Conservation (phyloP, 2,329 filamentous ascomycete genomes). For the Lasiodiplodia theobromae region DNA sequence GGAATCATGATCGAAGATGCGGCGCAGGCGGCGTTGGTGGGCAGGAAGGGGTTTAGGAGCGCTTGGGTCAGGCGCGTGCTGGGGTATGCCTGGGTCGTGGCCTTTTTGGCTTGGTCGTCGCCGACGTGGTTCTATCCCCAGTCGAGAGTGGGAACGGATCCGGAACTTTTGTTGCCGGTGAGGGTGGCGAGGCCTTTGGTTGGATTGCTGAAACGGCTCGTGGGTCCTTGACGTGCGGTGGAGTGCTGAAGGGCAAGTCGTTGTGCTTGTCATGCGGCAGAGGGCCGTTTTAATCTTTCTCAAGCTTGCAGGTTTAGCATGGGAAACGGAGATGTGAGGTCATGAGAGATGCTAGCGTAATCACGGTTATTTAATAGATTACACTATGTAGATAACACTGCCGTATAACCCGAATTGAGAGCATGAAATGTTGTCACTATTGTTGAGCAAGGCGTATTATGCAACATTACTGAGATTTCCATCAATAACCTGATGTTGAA, state of each 20-base stretch:
- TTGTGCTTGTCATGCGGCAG: too few species aligned
- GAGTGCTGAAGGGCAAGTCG: background rate
- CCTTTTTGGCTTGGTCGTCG: background rate
- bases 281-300: too few species aligned
- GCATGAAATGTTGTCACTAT: too few species aligned
- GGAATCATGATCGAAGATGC: background rate
- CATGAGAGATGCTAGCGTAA: background rate
- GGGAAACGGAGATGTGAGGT: background rate
- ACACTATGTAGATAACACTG: too few species aligned
- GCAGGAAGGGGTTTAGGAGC: background rate
- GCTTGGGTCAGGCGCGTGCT: background rate
- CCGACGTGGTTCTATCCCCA: constrained; percentile 16
- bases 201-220: background rate
- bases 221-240: background rate
- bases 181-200: background rate
- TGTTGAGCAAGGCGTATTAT: too few species aligned
- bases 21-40: background rate
- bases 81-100: constrained; percentile 2
- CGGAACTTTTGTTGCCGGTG: background rate
- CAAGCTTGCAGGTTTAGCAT: background rate
- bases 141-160: background rate
- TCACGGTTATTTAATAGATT: too few species aligned
- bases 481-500: too few species aligned
- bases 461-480: too few species aligned
- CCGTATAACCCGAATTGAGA: too few species aligned